Conservation (phyloP, 2,329 filamentous ascomycete species). For the Zymoseptoria brevis region DNA sequence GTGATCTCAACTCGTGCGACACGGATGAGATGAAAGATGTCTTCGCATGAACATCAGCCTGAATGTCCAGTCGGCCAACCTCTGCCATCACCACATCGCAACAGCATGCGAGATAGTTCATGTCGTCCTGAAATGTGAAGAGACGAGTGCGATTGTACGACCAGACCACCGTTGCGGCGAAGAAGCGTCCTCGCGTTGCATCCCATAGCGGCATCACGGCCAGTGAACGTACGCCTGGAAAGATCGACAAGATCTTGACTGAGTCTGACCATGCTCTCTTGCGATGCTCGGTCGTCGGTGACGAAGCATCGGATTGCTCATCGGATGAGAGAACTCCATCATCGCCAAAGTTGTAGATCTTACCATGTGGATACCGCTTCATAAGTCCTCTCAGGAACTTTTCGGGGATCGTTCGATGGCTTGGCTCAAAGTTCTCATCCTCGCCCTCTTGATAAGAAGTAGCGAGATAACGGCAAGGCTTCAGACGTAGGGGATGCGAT, state of each 20-base stretch:
- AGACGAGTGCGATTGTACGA: constrained; percentile 38
- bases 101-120: constrained; percentile 33
- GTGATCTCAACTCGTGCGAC: constrained; percentile 45
- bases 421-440: background rate
- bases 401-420: constrained; percentile 1
- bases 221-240: constrained; percentile 8
- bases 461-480: constrained; percentile 3
- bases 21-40: constrained; percentile 46
- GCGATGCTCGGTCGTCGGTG: background rate
- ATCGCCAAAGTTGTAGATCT: constrained; percentile 10
- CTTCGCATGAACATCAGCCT: constrained; percentile 40
- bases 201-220: constrained; percentile 9
- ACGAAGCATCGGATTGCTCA: background rate
- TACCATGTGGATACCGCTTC: constrained; percentile 9
- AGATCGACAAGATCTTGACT: background rate
- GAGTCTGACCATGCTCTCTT: background rate
- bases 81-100: constrained; percentile 36
- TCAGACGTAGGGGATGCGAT: background rate
- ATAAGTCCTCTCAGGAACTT: constrained; percentile 8
- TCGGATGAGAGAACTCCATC: constrained; percentile 2
- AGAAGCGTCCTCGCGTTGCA: constrained; percentile 15
- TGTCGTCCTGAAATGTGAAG: constrained; percentile 31
- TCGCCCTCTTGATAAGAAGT: constrained; percentile 1
- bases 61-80: constrained; percentile 31
- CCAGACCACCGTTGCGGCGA: constrained; percentile 29